Percentiles rank a stretch among this genome's conserved stretches.
Evolutionary conservation across 768 basidiomycete genomes (phyloP).

Genomic region (Lentinula detonsa): DNA sequence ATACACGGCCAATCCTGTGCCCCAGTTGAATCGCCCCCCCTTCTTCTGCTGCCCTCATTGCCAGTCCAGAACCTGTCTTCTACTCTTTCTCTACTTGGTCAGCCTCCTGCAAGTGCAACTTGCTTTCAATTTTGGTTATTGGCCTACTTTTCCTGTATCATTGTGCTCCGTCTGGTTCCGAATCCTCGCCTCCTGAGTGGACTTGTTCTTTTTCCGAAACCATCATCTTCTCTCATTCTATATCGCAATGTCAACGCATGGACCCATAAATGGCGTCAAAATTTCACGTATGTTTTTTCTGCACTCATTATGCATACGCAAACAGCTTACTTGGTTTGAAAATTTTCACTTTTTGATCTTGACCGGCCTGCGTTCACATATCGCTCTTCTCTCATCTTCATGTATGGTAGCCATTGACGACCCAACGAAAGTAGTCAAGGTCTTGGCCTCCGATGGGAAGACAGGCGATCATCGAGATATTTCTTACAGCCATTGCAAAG

Average conservation of each 20-base stretch:
- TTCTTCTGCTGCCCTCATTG: background rate
- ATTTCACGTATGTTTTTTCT: conserved; percentile 62
- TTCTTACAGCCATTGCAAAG: conserved; percentile 95
- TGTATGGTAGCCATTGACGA: conserved; percentile 73
- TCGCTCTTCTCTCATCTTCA: conserved; percentile 26
- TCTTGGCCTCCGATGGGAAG: conserved; percentile 94
- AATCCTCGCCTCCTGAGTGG: background rate
- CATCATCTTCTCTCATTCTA: background rate
- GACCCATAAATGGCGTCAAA: conserved; percentile 85
- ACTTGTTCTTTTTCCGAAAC: background rate
- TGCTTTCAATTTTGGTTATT: background rate
- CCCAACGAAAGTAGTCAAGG: conserved; percentile 93
- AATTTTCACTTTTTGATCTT: conserved; percentile 11
- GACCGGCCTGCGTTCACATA: conserved; percentile 19
- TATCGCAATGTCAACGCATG: conserved; percentile 61
- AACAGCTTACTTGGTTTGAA: conserved; percentile 6
- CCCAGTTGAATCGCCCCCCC: background rate
- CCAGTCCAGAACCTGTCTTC: background rate
- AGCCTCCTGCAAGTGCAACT: background rate
- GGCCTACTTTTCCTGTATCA: background rate
- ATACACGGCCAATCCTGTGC: background rate
- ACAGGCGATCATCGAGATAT: conserved; percentile 82
- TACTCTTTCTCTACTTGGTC: background rate
- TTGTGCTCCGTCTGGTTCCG: background rate
- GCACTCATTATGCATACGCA: conserved; percentile 6